Base-by-base conservation (phyloP, 192 early-diverging fungal genomes). In the Backusella circina region DNA sequence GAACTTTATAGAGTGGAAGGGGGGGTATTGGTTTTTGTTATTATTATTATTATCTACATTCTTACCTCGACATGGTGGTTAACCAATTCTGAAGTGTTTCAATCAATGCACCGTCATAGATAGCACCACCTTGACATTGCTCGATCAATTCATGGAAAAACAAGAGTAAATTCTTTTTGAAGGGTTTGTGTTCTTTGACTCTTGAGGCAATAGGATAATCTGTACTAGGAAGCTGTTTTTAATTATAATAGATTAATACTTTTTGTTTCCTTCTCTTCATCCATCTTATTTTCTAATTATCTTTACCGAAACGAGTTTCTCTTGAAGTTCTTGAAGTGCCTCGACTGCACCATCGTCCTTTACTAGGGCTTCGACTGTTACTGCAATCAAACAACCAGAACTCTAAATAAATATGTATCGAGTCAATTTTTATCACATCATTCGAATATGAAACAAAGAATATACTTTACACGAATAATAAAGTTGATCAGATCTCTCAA, bases 181-280 rank as follows among this genome's bases (percentile, higher is more conserved):
- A 89, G 65, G 88, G 87, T 72, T 89, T 90, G 71, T 85, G 86
- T 54, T 85, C 85, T 64, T 86, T 89, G 13, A 88, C 77, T 61
- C 91, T 92, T 2, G 91, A 92, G 31, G 92, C 85, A 70, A 98
- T 85, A 30, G 96, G 90, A 76, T 97, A 97, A 32, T 96, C 94
- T 41, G 77, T 77, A 39, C 77, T 81, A 50, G 71, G 80, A 77
- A 86, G 79, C 80, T 77, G 6, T 51, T 21, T 51, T 21, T 1
- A 8, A 2, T 57, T 57, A 26, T 57, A 57, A 21, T 51, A 23
- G 12, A 12, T 23, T 6, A 61, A 10, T 61, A 61, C 1, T 13
- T 4, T 26, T n/a, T 16, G 26, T 2, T 44, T 13, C 15, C 10
- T 44, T 12, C 15, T 41, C 12, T 57, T 57, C 16, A 23, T 57